These are phyloP conservation scores for Lichtheimia ornata DNA, from an alignment of 371 early-diverging fungal genomes.

Conservation along the genomic window DNA sequence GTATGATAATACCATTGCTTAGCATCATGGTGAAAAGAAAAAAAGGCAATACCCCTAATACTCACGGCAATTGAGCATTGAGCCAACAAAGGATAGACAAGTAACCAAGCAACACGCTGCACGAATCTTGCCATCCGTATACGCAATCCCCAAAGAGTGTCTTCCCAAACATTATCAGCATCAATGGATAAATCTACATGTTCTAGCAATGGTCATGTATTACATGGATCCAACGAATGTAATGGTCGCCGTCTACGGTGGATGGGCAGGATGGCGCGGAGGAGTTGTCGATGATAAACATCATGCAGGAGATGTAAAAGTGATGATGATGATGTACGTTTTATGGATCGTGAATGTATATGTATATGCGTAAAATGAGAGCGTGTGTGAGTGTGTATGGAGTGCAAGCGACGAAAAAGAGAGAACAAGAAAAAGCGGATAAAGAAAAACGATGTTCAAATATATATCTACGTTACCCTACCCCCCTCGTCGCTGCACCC, in stretches of 20 bases:
- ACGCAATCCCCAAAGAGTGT: conserved; percentile 59
- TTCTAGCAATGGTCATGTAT: background rate
- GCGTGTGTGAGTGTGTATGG: background rate
- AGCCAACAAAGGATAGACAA: conserved; percentile 74
- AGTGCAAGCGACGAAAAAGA: background rate
- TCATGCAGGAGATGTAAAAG: too few relatives aligned
- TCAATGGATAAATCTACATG: conserved; percentile 1
- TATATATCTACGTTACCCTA: too few relatives aligned
- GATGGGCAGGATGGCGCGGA: conserved; percentile 6
- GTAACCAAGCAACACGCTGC: conserved; percentile 59
- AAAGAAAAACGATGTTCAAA: too few relatives aligned
- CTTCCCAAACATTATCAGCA: conserved; percentile 10
- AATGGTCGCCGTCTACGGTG: conserved; percentile 14
- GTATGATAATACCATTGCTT: background rate
- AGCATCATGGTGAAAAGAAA: background rate
- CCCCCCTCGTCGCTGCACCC: too few relatives aligned
- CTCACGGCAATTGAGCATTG: conserved; percentile 80
- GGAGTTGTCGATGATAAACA: too few relatives aligned
- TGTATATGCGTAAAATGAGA: background rate
- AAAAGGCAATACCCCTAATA: conserved; percentile 10
- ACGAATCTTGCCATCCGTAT: conserved; percentile 48
- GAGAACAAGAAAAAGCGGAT: background rate
- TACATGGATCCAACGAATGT: conserved; percentile 44
- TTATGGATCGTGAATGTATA: too few relatives aligned
- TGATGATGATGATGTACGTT: too few relatives aligned